A percentile compares a stretch with the other conserved stretches of the same genome.
Evolutionary conservation across 805 yeast species (phyloP).

Genomic region (Monosporozyma unispora): DNA sequence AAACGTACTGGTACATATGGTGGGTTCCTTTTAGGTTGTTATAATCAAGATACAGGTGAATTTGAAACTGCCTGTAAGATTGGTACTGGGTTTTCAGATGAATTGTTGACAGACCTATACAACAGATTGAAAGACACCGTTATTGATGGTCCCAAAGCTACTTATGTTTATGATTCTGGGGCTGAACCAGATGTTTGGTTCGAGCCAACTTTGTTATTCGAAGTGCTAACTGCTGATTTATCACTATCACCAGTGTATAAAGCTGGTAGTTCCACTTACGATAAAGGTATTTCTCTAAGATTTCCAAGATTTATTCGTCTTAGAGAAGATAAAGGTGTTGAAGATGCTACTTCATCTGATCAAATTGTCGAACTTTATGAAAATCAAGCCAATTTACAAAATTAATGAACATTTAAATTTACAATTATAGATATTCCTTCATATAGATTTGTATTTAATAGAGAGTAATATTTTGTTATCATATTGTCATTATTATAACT

Average conservation of each 20-base stretch:
- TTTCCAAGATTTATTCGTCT: conserved; percentile 80
- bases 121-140: conserved; percentile 60
- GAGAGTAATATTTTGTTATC: not conserved
- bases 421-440: not conserved
- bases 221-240: conserved; percentile 84
- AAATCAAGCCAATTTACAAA: conserved; percentile 44
- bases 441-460: not conserved
- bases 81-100: conserved; percentile 95
- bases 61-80: conserved; percentile 93
- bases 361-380: conserved; percentile 80
- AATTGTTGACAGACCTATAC: conserved; percentile 52
- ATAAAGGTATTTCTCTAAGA: conserved; percentile 77
- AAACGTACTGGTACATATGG: conserved; percentile 94
- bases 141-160: conserved; percentile 52
- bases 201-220: conserved; percentile 77
- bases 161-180: conserved; percentile 57
- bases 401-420: not conserved
- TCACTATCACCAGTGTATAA: conserved; percentile 83
- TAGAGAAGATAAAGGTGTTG: conserved; percentile 78
- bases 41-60: conserved; percentile 85
- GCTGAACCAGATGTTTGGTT: conserved; percentile 92
- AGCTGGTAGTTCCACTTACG: conserved; percentile 65
- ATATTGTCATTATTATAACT: not conserved
- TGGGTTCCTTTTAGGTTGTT: conserved; percentile 84
- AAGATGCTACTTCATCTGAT: conserved; percentile 79